phyloP scores from a whole-genome alignment of 208 protist species.

The Trypanosoma caninum region DNA sequence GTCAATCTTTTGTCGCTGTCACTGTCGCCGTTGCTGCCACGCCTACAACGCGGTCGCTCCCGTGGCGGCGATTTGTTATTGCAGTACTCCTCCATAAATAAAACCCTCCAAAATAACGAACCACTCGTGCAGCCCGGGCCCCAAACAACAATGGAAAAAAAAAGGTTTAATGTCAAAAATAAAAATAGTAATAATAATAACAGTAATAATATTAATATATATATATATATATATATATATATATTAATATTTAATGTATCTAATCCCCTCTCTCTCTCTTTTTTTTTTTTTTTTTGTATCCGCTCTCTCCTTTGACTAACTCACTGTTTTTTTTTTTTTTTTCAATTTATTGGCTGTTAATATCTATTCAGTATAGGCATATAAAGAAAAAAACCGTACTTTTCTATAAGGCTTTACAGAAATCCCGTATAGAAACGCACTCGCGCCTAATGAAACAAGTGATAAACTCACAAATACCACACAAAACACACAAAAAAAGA shows the following conservation, averaged over 20 bases:
- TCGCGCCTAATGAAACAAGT: too few relatives aligned
- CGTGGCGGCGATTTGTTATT: neutral
- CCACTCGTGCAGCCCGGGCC: neutral
- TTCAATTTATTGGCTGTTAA: too few relatives aligned
- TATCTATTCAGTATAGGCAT: too few relatives aligned
- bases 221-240: constrained; percentile 11
- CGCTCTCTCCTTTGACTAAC: too few relatives aligned
- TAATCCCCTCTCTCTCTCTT: too few relatives aligned
- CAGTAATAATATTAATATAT: constrained; percentile 2
- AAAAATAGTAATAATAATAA: neutral
- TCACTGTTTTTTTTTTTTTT: too few relatives aligned
- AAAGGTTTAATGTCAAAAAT: neutral
- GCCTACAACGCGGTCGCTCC: neutral
- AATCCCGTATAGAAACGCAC: too few relatives aligned
- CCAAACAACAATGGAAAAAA: constrained; percentile 4
- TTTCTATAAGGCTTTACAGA: too few relatives aligned
- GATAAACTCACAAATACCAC: neutral
- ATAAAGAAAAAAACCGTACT: too few relatives aligned
- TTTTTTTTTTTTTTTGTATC: too few relatives aligned
- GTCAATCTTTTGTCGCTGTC: neutral
- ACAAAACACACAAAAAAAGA: neutral
- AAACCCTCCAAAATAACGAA: neutral
- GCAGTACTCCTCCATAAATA: constrained; percentile 14
- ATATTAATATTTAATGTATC: neutral
- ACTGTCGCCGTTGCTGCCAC: neutral